Conservation (phyloP, 2,329 filamentous ascomycete genomes). For the Periconia sp. region DNA sequence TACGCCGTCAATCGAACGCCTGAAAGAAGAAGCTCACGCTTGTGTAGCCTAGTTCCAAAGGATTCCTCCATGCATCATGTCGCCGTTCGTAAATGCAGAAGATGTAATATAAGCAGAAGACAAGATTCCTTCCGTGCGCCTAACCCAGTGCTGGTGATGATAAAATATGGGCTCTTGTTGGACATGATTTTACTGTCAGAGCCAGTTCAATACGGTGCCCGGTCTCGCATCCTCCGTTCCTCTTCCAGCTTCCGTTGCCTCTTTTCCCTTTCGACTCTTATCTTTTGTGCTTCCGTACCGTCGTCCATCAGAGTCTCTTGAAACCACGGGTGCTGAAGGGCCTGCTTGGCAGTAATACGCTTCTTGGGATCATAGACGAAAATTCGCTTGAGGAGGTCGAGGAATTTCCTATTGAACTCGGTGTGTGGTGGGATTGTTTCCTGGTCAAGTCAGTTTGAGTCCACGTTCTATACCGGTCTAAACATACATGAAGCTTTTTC, state of each 20-base stretch:
- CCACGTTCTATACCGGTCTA: not conserved
- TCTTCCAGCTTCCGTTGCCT: conserved; percentile 37
- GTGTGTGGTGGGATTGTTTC: conserved; percentile 64
- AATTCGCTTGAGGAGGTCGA: conserved; percentile 63
- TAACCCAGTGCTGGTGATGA: not conserved
- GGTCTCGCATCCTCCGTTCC: conserved; percentile 32
- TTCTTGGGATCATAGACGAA: conserved; percentile 69
- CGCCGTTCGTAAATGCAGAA: conserved; percentile 42
- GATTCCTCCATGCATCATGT: conserved; percentile 38
- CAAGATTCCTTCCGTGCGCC: conserved; percentile 2
- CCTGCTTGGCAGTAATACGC: conserved; percentile 65
- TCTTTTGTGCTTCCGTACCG: conserved; percentile 65
- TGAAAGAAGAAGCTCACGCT: not conserved
- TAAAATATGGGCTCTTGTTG: not conserved
- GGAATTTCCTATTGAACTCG: conserved; percentile 63
- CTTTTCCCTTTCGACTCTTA: conserved; percentile 50
- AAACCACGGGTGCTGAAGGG: conserved; percentile 68
- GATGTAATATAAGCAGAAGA: conserved; percentile 29
- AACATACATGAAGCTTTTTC: conserved; percentile 60
- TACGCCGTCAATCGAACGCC: not conserved
- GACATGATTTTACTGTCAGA: not conserved
- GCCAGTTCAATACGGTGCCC: not conserved
- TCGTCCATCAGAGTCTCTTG: conserved; percentile 65
- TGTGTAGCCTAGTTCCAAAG: conserved; percentile 15
- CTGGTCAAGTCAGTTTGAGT: conserved; percentile 38